These are phyloP conservation scores for Sclerotinia minor DNA, from an alignment of 2,329 filamentous ascomycete species.

Conservation along the genomic window DNA sequence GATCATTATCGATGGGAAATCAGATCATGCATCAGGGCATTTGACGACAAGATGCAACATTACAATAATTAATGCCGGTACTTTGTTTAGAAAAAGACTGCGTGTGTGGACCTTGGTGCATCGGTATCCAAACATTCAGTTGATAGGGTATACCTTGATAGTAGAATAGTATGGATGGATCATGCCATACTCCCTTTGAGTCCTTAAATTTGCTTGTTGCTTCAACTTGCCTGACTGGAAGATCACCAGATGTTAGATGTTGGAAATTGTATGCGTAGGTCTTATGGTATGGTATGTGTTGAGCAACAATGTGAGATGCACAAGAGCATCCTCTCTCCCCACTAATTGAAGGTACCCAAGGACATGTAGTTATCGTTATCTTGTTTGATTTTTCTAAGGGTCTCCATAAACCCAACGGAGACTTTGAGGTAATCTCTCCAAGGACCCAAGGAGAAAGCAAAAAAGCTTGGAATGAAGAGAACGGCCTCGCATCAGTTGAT, in stretches of 20 bases:
- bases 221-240: neutral
- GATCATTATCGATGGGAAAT: neutral
- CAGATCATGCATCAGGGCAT: slow-evolving; percentile 13
- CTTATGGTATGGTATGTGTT: neutral
- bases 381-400: neutral
- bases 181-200: neutral
- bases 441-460: neutral
- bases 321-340: neutral
- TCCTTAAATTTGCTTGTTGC: too few relatives aligned
- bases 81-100: neutral
- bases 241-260: neutral
- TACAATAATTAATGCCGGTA: neutral
- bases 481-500: neutral
- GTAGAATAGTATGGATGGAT: neutral
- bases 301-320: slow-evolving; percentile 3
- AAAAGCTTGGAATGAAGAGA: neutral
- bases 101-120: neutral
- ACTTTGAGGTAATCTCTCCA: neutral
- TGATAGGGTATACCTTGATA: too few relatives aligned
- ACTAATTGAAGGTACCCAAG: neutral
- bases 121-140: neutral
- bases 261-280: neutral
- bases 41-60: neutral
- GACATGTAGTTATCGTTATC: neutral
- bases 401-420: neutral